Evolutionary conservation across 1,139 yeast genomes (phyloP), one percentile per base, ranked within the genome.

Genomic region (Candida glucosophila): DNA sequence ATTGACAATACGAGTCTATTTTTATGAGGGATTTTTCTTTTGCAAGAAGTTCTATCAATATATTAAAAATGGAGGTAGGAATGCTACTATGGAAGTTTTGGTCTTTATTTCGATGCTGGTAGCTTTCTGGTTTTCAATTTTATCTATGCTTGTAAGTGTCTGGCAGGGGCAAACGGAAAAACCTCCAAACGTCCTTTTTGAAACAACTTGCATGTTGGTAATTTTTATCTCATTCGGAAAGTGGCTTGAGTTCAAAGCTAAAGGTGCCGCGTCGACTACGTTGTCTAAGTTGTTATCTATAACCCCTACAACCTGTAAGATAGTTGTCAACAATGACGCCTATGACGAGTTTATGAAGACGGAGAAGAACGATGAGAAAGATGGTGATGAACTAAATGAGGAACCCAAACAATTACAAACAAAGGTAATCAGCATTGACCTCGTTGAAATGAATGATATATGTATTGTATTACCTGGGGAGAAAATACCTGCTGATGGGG

Each of bases 1-100:
- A 0, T 45, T 86, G 3, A 69, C 88, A 0, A 49, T 77, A 1
- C 81, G 78, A 38, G 63, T 88, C 22, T 90, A 83, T 44, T 73
- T 81, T 40, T 58, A 67, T 15, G 67, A 76, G 33, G 97, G 81
- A 2, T 43, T 55, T 6, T 63, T 67, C 19, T 90, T 85, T 43
- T 73, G 75, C 47, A 58, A 52, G 26, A 77, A 82, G 32, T 73
- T 92, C 7, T 61, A 55, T 41, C 68, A 67, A 24, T 78, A 93
- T n/a, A 35, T 86, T 11, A 58, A 58, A 29, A 85, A 80, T 39
- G 67, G 74, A 5, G 66, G 80, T 14, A 43, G 36, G 20, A 55
- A 52, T 24, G 95, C 96, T n/a, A 86, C 92, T 12, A 92, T 92
- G 98, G 98, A 92, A 51, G 85, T 88, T 2, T 63, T 92, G 34